Base-by-base conservation (phyloP, 805 yeast species). In the Yueomyces sinensis region DNA sequence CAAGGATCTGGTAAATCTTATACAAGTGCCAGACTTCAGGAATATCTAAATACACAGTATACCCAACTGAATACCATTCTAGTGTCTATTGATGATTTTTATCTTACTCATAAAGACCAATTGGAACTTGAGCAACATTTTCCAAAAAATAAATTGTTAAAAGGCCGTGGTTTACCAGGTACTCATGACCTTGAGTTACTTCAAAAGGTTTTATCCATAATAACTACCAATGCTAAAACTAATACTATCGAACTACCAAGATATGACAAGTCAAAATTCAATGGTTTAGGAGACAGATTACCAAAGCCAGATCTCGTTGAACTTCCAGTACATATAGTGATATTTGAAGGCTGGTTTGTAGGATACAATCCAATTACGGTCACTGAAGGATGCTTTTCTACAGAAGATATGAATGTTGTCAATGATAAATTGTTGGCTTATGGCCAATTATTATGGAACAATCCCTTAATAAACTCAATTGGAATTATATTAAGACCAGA, bases 291-390 rank as follows among this genome's bases (percentile, higher is more conserved):
- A 4, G 97, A 89, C 55, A 62, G 97, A 34, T 44, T 54, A 5
- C 61, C 61, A 0, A 45, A 36, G 6, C 40, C 44, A 0, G 41
- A 59, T 3, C 36, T 46, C 3, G 52, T 57, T 4, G 46, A 47
- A 0, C 37, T 40, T 2, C 68, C 70, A 2, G 62, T 73, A 3
- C 83, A 81, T 46, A 68, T 86, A 3, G 66, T 89, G 3, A 54
- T 89, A 2, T 64, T 91, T 29, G 98, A 89, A 58, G 98, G 97
- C 4, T 89, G 98, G 98, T 84, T 87, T 59, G 68, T 74, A 17
- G 97, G 97, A 1, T 89, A 74, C 50, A 41, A 50, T 4, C 64
- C 79, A 1, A 43, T 70, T 15, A 42, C 55, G 1, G 44, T 54
- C 19, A 51, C 51, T 4, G n/a, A n/a, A n/a, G n/a, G n/a, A n/a